Base-by-base conservation (phyloP, 2,329 filamentous ascomycete genomes). In the Aureobasidium sp. region DNA sequence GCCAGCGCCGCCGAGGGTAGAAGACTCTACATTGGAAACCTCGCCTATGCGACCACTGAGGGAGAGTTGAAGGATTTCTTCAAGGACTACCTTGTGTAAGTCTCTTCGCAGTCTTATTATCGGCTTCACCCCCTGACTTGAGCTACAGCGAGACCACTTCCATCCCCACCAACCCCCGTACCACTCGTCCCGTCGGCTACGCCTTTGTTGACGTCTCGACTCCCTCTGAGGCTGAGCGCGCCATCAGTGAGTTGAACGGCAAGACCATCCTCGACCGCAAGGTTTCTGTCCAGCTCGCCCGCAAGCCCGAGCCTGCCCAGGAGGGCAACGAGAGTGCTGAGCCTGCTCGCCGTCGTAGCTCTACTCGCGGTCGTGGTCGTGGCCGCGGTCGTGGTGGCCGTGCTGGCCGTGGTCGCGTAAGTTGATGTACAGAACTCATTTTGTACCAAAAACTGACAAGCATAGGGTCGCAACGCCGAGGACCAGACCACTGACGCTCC, bases 1-100 rank as follows among this genome's bases (percentile, higher is more conserved):
- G 91, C 91, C 81, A 96, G 91, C 82, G 94, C 94, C 79, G 92
- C 93, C 80, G 94, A 99, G 85, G 93, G 94, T 79, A 91, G 94
- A 84, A 91, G 94, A 83, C 89, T 99, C 74, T 99, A 99, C 84
- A 97, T 99, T 84, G 94, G 94, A 84, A 99, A 99, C 85, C 90
- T 99, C 87, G 94, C 94, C 75, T 99, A 99, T 80, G 92, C 93
- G 88, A 97, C 94, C 87, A 96, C 91, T 79, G 94, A 97, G 90
- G 94, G 90, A 88, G 91, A 97, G 88, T 91, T 99, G 86, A 96
- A 95, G 85, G 90, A 94, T 73, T 99, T 99, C 86, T 99, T 99
- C 89, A 93, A 94, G 85, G 90, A 88, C 80, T 97, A 96, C 85
- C 89, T 94, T 84, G 91, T 99, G 94, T 99, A 86, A 85, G 93